phyloP scores from a whole-genome alignment of 2,329 filamentous ascomycete species.

The Orbilia ellipsospora region DNA sequence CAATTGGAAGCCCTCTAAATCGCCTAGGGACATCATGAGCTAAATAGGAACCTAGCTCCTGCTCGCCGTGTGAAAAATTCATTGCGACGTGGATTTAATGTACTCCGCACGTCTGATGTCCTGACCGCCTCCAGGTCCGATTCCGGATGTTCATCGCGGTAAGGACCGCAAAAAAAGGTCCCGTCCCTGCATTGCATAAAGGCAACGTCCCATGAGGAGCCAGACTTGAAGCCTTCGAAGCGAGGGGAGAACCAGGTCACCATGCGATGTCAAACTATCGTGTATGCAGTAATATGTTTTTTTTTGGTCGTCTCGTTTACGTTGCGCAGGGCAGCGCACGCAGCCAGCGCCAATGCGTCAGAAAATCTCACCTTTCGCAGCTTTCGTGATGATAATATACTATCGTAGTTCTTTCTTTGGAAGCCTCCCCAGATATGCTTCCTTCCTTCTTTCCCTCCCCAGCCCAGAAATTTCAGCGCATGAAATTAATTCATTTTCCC shows the following conservation, averaged over 20 bases:
- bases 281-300: conserved; percentile 30
- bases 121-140: conserved; percentile 39
- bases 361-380: conserved; percentile 9
- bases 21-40: conserved; percentile 10
- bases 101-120: conserved; percentile 16
- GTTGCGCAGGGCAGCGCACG: conserved; percentile 24
- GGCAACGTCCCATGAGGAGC: conserved; percentile 20
- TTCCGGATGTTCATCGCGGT: conserved; percentile 53
- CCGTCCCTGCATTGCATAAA: conserved; percentile 52
- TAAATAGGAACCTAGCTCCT: background rate
- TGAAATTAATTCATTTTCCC: conserved; percentile 1
- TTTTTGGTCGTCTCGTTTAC: conserved; percentile 1
- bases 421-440: conserved; percentile 3
- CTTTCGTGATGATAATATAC: background rate
- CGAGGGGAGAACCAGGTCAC: conserved; percentile 31
- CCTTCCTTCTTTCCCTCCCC: background rate
- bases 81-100: conserved; percentile 20
- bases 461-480: background rate
- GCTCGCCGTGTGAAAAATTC: conserved; percentile 16
- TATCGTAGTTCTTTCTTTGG: background rate
- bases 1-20: conserved; percentile 23
- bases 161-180: conserved; percentile 20
- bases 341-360: conserved; percentile 9
- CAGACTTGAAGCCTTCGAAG: conserved; percentile 42
- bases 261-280: conserved; percentile 34